Evolutionary conservation across 495 filamentous ascomycete species (phyloP), one percentile per base, ranked within the genome.

Genomic region (Neurospora sp.): DNA sequence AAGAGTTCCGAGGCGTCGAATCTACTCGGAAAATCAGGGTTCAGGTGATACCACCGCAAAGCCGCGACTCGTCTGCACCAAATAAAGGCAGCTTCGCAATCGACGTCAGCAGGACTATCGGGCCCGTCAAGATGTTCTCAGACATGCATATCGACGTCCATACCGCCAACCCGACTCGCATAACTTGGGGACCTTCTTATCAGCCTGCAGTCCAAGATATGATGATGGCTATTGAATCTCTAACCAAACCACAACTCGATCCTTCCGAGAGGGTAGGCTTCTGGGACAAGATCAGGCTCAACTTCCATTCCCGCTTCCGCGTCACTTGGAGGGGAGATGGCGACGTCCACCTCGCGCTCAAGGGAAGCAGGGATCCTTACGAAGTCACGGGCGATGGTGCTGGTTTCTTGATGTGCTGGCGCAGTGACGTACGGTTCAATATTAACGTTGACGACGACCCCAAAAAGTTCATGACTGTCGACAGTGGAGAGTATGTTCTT

Each of bases 201-300:
- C 96, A 99, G 75, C 96, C 96, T 37, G 96, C 95, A 12, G 98
- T 99, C 72, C 96, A 99, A 81, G 96, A 99, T 78, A 97, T 98
- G 93, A 99, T 99, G 96, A 97, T 98, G 90, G 93, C 96, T 35
- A 93, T 99, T 73, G 96, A 99, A 84, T 92, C 92, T 0, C 97
- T 99, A 83, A 97, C 95, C 11, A 99, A 98, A 77, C 93, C 93
- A 5, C 94, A 96, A 76, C 85, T 97, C 46, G 96, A 98, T 82
- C 92, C 93, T 6, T 98, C 95, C 1, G 96, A 99, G 49, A 88
- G 93, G 60, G 93, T 93, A 69, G 96, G 96, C 9, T 99, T 99
- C 84, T 99, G 96, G 96, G 96, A 99, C 81, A 99, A 99, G 86
- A 97, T 99, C 40, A 86, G 96, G 74, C 87, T 99, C 20, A 94